phyloP scores from a whole-genome alignment of 176 grass and related monocot species.

The Triticum timopheevii region DNA sequence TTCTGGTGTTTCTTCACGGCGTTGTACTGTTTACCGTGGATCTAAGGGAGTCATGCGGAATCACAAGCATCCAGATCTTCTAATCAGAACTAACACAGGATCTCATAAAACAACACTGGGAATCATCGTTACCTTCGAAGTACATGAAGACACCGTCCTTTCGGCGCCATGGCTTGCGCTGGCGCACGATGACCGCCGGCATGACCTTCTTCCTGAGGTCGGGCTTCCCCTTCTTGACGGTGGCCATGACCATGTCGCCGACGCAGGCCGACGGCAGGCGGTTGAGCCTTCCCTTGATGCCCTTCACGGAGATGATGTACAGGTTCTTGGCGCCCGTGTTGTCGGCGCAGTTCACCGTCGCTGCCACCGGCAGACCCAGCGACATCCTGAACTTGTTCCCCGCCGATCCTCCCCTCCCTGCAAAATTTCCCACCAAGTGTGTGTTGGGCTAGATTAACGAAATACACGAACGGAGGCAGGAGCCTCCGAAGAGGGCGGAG shows the following conservation, averaged over 20 bases:
- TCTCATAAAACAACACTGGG: neutral
- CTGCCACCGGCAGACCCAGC: conserved; percentile 46
- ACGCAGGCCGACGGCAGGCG: conserved; percentile 48
- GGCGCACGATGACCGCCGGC: conserved; percentile 52
- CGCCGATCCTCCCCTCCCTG: conserved; percentile 46
- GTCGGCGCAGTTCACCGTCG: conserved; percentile 53
- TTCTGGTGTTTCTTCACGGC: neutral
- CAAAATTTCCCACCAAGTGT: neutral
- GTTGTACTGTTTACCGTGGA: too few species aligned
- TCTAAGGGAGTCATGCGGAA: neutral
- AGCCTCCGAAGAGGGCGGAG: too few species aligned
- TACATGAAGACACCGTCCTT: conserved; percentile 58
- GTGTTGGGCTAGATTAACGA: neutral
- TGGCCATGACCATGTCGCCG: conserved; percentile 61
- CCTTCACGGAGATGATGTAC: conserved; percentile 56
- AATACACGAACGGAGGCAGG: neutral
- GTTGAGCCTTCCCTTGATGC: conserved; percentile 55
- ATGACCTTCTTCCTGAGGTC: conserved; percentile 58
- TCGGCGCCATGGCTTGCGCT: conserved; percentile 52
- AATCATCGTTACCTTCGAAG: conserved; percentile 39
- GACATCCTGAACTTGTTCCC: conserved; percentile 62
- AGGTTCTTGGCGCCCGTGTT: conserved; percentile 56
- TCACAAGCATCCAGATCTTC: neutral
- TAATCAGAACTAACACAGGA: neutral
- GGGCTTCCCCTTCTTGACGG: conserved; percentile 55